Base-by-base conservation (phyloP, 2,329 filamentous ascomycete species). In the Xylariaceae sp. region DNA sequence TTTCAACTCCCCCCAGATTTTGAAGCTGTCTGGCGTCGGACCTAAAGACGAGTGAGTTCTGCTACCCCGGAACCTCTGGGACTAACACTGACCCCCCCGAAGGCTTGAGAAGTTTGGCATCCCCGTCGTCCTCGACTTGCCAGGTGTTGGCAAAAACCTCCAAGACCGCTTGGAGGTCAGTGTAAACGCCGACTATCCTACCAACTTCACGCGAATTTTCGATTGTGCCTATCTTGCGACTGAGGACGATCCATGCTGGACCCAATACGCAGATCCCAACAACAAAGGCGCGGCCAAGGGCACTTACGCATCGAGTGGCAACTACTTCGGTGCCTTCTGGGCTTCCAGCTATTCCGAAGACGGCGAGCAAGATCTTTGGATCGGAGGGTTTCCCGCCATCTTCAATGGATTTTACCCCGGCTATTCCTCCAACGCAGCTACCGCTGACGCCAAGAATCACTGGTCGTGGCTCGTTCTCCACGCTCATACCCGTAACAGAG, bases 401-500 rank as follows among this genome's bases (percentile, higher is more conserved):
- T 71, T 71, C 56, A 55, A 58, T 11, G 71, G 71, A 1, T 73
- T 71, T 57, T 72, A 61, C 58, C 70, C 68, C 1, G 60, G 60
- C 3, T 73, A 68, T 53, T 57, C 61, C 36, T 55, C 59, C 50
- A 58, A 60, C 38, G 64, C 64, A 2, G 58, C 64, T 5, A 52
- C 54, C 5, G 56, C 66, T n/a, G 69, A 51, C 62, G 68, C 61
- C 5, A 63, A 73, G 42, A 71, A 72, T 49, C 71, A 74, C 62
- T 73, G 67, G 65, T 62, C 62, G 7, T 74, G 70, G 69, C 61
- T 66, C 12, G 70, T 74, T 12, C 70, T 83, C 11, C 82, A 84
- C 64, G 75, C 77, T 2, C 80, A 82, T 61, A 71, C 77, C 0
- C 74, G 75, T 47, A 83, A 88, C 53, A 70, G 61, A 1, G 76